Evolutionary conservation across 345 rosid genomes (phyloP).

Genomic region (Clarkia xantiana): DNA sequence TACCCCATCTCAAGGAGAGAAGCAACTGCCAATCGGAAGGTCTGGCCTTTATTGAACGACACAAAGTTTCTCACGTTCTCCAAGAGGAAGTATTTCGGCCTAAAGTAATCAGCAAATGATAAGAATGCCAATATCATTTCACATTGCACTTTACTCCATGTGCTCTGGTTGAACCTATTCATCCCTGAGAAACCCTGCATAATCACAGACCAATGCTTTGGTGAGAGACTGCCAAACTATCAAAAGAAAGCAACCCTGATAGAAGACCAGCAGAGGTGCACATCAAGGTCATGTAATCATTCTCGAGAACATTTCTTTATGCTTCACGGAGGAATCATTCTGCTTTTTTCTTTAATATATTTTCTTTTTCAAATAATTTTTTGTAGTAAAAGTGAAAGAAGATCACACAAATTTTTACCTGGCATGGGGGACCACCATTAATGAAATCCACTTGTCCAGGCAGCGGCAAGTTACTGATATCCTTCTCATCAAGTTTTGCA

Average conservation of each 20-base stretch:
- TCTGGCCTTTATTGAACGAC: constrained; percentile 70
- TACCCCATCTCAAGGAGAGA: constrained; percentile 48
- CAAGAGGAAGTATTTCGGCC: constrained; percentile 76
- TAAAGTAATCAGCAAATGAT: constrained; percentile 73
- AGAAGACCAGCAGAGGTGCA: no score
- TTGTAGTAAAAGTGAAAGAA: not conserved
- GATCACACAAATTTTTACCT: constrained; percentile 24
- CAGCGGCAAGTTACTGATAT: constrained; percentile 20
- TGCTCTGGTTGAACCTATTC: constrained; percentile 63
- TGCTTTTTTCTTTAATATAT: no score
- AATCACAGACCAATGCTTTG: not conserved
- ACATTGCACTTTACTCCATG: constrained; percentile 79
- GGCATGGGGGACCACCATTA: constrained; percentile 96
- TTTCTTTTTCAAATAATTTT: no score
- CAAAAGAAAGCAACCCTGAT: no score
- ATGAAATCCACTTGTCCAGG: constrained; percentile 85
- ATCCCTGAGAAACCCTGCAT: constrained; percentile 83
- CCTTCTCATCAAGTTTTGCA: constrained; percentile 23
- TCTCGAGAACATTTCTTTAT: no score
- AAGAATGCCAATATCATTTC: constrained; percentile 42
- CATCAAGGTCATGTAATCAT: not conserved
- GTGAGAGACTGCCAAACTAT: not conserved
- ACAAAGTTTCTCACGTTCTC: constrained; percentile 87
- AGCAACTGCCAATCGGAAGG: constrained; percentile 67
- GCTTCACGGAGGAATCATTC: no score